A percentile compares a stretch with the other conserved stretches of the same genome.
phyloP scores from a whole-genome alignment of 352 stramenopile species.

The Phytopythium vexans region DNA sequence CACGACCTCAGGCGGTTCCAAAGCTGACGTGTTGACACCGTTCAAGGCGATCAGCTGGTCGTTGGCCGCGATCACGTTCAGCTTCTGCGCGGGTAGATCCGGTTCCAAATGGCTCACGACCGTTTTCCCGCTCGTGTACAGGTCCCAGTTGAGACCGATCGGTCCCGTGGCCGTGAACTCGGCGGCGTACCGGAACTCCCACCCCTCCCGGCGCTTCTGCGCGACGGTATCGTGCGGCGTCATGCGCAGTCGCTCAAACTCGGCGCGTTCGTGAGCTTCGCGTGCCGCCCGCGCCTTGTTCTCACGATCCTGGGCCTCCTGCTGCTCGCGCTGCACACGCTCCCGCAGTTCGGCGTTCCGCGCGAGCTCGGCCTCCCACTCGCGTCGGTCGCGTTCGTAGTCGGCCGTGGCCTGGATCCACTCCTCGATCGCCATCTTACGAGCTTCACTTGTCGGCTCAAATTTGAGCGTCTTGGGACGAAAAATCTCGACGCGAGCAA shows the following conservation, averaged over 20 bases:
- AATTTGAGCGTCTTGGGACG: slow-evolving; percentile 45
- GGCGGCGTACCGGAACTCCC: slow-evolving; percentile 69
- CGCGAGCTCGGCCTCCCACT: slow-evolving; percentile 25
- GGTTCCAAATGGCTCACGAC: slow-evolving; percentile 61
- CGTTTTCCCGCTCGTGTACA: slow-evolving; percentile 40
- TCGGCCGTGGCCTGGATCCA: slow-evolving; percentile 28
- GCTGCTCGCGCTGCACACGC: slow-evolving; percentile 30
- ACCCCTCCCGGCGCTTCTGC: slow-evolving; percentile 35
- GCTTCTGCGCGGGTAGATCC: slow-evolving; percentile 35
- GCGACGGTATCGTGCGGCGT: slow-evolving; percentile 39
- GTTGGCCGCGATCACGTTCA: slow-evolving; percentile 43
- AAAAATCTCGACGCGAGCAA: slow-evolving; percentile 63
- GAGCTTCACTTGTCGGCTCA: slow-evolving; percentile 26
- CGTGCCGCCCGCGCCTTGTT: slow-evolving; percentile 23
- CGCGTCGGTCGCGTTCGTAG: slow-evolving; percentile 19
- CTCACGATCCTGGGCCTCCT: slow-evolving; percentile 27
- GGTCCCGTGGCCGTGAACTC: slow-evolving; percentile 48
- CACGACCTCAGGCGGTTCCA: slow-evolving; percentile 51
- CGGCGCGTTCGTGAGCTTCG: slow-evolving; percentile 35
- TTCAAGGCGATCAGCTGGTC: slow-evolving; percentile 71
- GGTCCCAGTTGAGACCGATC: slow-evolving; percentile 72
- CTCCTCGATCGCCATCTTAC: slow-evolving; percentile 23
- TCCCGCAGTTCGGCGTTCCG: slow-evolving; percentile 29
- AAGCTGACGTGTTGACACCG: slow-evolving; percentile 52
- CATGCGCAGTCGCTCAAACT: slow-evolving; percentile 48